Evolutionary conservation across 2,329 filamentous ascomycete genomes (phyloP), one percentile per base, ranked within the genome.

Genomic region (Didymella glomerata): DNA sequence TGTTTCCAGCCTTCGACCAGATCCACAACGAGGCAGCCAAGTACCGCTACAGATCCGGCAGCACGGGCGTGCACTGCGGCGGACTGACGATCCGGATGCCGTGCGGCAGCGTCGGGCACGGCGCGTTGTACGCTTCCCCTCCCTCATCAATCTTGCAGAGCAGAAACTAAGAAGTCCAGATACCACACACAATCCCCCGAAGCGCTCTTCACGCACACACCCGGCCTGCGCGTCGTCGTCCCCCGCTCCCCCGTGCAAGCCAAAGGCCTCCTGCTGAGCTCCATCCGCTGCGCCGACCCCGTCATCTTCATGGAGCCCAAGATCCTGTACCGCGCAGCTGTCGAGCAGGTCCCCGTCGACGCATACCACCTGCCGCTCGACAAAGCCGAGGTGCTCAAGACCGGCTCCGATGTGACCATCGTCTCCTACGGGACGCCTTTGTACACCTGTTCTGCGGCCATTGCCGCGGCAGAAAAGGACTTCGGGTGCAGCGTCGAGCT

Each of bases 301-400:
- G 92, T 94, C 62, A 82, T 97, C 52, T 96, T 97, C 78, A 88
- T 97, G 88, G 93, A 97, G 76, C 93, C 93, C 44, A 97, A 97
- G 80, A 91, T 95, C 46, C 82, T 97, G 13, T 97, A 97, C 77
- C 89, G 93, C 20, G 93, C 93, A 0, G 91, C 93, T 0, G 91
- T 96, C 27, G 93, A 97, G 77, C 91, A 97, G 76, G 93, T 97
- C 1, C 93, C 93, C 0, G 86, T 88, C 1, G 89, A 87, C 22
- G 81, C 90, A 3, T 97, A 95, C 75, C 87, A 88, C n/a, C 84
- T 97, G 14, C 92, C 93, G 0, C 82, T 97, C 11, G 92, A 89
- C 68, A 94, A 92, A 75, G 93, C 93, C 0, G 93, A 97, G 74
- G 79, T 96, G 0, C 74, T 97, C 22, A 94, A 93, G 76, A 82